Percentiles rank a stretch among this genome's conserved stretches.
phyloP scores from a whole-genome alignment of 2,329 filamentous ascomycete genomes.

The Berkeleyomyces rouxiae region DNA sequence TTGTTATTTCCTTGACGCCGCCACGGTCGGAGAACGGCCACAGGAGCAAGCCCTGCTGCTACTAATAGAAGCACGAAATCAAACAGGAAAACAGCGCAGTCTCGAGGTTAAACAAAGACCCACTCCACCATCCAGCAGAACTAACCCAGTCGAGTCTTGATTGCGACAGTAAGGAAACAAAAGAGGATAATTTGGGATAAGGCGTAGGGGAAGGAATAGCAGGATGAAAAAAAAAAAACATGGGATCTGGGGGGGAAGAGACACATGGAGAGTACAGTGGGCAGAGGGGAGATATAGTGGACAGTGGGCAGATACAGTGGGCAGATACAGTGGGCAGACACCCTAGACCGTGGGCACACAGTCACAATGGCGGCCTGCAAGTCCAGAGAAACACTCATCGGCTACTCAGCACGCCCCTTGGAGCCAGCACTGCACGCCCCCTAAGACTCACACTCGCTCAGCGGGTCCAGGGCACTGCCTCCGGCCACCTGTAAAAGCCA shows the following conservation, averaged over 20 bases:
- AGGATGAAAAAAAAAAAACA: background rate
- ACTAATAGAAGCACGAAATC: background rate
- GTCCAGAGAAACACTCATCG: too few species aligned
- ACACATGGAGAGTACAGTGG: background rate
- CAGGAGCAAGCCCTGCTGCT: background rate
- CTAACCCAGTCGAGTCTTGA: background rate
- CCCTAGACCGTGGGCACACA: background rate
- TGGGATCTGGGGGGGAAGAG: background rate
- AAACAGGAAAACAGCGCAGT: background rate
- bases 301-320: background rate
- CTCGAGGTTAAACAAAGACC: background rate
- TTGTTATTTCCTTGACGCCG: too few species aligned
- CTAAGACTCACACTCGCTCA: too few species aligned
- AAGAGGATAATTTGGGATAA: background rate
- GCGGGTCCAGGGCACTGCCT: too few species aligned
- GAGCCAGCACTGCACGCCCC: too few species aligned
- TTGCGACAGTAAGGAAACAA: background rate
- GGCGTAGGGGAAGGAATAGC: background rate
- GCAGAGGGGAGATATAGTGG: background rate
- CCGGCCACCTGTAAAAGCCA: too few species aligned
- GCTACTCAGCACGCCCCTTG: too few species aligned
- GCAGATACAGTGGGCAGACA: background rate
- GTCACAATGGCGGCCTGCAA: too few species aligned
- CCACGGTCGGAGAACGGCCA: background rate
- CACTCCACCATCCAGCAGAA: background rate